phyloP scores from a whole-genome alignment of 441 rosid species.

The Arabidopsis lyrata region DNA sequence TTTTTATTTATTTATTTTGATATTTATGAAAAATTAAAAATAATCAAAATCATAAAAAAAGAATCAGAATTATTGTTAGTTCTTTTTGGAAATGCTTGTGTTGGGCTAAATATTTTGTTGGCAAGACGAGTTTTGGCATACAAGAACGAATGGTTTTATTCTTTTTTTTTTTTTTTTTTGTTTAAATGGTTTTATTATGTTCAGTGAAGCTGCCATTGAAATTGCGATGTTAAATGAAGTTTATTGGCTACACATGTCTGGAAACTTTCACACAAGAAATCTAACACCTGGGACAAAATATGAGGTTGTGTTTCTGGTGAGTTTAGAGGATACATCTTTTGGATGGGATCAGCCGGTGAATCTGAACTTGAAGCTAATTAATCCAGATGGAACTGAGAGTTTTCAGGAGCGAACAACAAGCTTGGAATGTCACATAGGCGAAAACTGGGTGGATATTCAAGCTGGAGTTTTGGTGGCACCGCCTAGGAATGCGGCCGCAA shows the following conservation, averaged over 20 bases:
- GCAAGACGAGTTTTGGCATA: not conserved
- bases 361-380: constrained; percentile 41
- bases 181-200: not conserved
- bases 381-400: constrained; percentile 51
- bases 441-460: constrained; percentile 59
- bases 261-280: constrained; percentile 45
- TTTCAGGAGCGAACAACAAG: constrained; percentile 40
- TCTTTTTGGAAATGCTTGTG: not conserved
- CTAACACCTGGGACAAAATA: constrained; percentile 54
- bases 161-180: not conserved
- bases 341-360: constrained; percentile 65
- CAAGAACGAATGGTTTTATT: not conserved
- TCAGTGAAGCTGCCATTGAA: constrained; percentile 16
- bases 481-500: constrained; percentile 40
- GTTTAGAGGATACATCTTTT: constrained; percentile 45
- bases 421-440: constrained; percentile 47
- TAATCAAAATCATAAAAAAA: not conserved
- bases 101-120: not conserved
- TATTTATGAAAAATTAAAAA: not conserved
- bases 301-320: constrained; percentile 51
- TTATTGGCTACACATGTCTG: constrained; percentile 63
- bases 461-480: constrained; percentile 51
- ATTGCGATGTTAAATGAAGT: constrained; percentile 53
- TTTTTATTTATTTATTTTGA: no score
- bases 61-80: not conserved